These are phyloP conservation scores for Periglandula ipomoeae DNA, from an alignment of 2,329 filamentous ascomycete species.

Conservation along the genomic window DNA sequence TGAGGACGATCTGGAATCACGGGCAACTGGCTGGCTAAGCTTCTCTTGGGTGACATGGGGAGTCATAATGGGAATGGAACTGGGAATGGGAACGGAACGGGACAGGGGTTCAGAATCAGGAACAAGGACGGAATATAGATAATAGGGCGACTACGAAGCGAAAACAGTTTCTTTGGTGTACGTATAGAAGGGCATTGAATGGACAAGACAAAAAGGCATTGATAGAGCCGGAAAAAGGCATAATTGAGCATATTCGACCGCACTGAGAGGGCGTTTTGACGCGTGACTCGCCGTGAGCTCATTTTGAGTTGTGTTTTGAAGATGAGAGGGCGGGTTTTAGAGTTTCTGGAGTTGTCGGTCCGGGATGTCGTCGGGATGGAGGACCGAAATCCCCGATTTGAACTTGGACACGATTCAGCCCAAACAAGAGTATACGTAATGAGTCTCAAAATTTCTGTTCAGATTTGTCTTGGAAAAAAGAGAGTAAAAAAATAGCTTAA, in stretches of 20 bases:
- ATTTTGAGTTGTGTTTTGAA: neutral
- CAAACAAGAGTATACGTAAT: too few relatives aligned
- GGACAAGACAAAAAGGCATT: conserved; percentile 4
- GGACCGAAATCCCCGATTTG: too few relatives aligned
- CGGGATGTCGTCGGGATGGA: too few relatives aligned
- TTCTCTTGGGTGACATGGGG: neutral
- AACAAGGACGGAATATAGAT: neutral
- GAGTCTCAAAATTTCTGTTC: too few relatives aligned
- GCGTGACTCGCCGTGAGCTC: too few relatives aligned
- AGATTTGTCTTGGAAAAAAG: too few relatives aligned
- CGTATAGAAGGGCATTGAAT: neutral
- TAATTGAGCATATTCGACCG: neutral
- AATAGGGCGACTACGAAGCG: neutral
- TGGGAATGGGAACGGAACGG: neutral
- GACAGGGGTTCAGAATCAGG: neutral
- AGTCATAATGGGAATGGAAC: too few relatives aligned
- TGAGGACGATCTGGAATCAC: neutral
- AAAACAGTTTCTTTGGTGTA: neutral
- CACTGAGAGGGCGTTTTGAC: neutral
- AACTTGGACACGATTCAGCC: too few relatives aligned
- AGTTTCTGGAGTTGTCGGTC: too few relatives aligned
- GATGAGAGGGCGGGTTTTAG: neutral
- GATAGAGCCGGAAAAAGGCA: conserved; percentile 1
- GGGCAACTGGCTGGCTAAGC: neutral
- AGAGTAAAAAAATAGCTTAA: too few relatives aligned